These are phyloP conservation scores for Penicillium palitans DNA, from an alignment of 2,329 filamentous ascomycete species.

Conservation along the genomic window DNA sequence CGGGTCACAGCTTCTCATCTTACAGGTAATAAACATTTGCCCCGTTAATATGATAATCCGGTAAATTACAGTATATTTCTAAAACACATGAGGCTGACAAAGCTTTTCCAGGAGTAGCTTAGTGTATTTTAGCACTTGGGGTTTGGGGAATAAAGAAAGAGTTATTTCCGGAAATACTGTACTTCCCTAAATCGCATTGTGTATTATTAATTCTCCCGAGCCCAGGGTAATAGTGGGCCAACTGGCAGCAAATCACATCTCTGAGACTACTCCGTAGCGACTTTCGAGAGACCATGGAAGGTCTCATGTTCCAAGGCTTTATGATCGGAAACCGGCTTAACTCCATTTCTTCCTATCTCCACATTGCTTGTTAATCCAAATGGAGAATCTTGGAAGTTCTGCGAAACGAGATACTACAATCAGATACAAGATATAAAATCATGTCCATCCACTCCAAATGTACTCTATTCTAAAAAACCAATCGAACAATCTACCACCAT, in stretches of 20 bases:
- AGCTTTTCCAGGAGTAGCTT: too few relatives aligned
- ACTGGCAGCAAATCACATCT: conserved; percentile 1
- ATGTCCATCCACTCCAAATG: neutral
- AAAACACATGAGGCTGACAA: too few relatives aligned
- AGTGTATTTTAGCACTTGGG: too few relatives aligned
- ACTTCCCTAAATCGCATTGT: too few relatives aligned
- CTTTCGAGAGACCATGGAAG: neutral
- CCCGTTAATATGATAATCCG: too few relatives aligned
- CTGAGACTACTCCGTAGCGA: neutral
- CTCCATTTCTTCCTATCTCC: neutral
- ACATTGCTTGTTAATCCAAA: conserved; percentile 2
- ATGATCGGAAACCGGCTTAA: neutral
- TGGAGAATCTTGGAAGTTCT: neutral
- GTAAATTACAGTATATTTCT: too few relatives aligned
- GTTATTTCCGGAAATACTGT: too few relatives aligned
- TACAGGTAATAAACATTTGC: too few relatives aligned
- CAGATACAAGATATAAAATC: neutral
- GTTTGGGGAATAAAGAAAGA: too few relatives aligned
- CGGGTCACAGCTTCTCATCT: too few relatives aligned
- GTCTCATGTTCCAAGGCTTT: neutral
- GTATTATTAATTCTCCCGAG: too few relatives aligned
- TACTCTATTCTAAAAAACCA: neutral
- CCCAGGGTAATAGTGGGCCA: neutral
- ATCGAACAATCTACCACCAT: neutral
- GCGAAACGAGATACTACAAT: neutral